Conservation (phyloP, 2,329 filamentous ascomycete genomes). For the Hypoxylon sp. region DNA sequence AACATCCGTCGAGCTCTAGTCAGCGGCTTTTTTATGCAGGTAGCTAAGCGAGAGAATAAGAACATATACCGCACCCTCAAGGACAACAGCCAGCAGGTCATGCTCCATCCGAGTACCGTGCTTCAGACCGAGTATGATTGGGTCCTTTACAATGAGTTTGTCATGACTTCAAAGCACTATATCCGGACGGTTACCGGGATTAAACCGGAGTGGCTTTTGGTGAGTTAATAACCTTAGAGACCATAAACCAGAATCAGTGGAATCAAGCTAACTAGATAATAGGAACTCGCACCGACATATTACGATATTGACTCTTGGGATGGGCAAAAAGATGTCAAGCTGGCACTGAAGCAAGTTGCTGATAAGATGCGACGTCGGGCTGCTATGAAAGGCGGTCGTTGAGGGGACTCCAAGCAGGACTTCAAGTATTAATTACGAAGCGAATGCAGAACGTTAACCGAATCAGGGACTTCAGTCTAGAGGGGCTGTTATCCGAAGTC, state of each 20-base stretch:
- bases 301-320: constrained; percentile 88
- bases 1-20: constrained; percentile 96
- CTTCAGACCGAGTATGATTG: constrained; percentile 91
- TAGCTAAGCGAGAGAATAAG: constrained; percentile 90
- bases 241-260: constrained; percentile 6
- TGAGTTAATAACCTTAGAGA: constrained; percentile 61
- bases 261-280: constrained; percentile 53
- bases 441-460: background rate
- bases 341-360: constrained; percentile 69
- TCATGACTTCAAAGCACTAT: constrained; percentile 98
- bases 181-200: constrained; percentile 94
- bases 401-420: background rate
- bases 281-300: constrained; percentile 95
- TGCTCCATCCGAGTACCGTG: constrained; percentile 94
- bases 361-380: constrained; percentile 74
- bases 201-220: constrained; percentile 93
- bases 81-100: constrained; percentile 93
- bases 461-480: background rate
- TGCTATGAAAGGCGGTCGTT: constrained; percentile 66
- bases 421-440: background rate
- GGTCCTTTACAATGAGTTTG: constrained; percentile 99
- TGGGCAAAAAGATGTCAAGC: constrained; percentile 86
- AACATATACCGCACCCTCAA: constrained; percentile 97
- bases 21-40: constrained; percentile 99
- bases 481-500: background rate